Evolutionary conservation across 1,284 basidiomycete genomes (phyloP).

Genomic region (Ganoderma multipileum): DNA sequence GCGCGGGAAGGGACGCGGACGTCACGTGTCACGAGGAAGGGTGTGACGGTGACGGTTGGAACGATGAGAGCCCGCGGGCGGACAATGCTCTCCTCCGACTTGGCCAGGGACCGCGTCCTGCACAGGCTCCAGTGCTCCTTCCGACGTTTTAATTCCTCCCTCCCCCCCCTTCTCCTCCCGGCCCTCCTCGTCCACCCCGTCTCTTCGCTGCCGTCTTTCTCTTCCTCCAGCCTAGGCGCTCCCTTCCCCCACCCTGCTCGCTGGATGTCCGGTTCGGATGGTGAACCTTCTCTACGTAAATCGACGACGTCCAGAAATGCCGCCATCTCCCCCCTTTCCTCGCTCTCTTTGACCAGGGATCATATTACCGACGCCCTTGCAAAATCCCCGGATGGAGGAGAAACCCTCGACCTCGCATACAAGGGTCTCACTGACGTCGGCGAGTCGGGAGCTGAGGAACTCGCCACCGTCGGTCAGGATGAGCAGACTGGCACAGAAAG

Average conservation of each 20-base stretch:
- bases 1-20: constrained; percentile 18
- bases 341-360: constrained; percentile 55
- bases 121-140: constrained; percentile 10
- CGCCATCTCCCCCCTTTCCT: constrained; percentile 37
- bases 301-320: constrained; percentile 31
- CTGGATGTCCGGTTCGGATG: constrained; percentile 34
- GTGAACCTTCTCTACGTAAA: constrained; percentile 31
- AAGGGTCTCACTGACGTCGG: constrained; percentile 79
- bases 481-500: constrained; percentile 58
- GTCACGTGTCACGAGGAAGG: constrained; percentile 29
- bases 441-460: constrained; percentile 74
- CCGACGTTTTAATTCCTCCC: constrained; percentile 8
- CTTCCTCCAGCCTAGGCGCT: constrained; percentile 5
- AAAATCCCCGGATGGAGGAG: constrained; percentile 77
- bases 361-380: constrained; percentile 73
- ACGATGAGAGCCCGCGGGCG: constrained; percentile 5
- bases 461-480: constrained; percentile 66
- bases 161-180: not conserved
- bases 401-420: constrained; percentile 84
- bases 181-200: constrained; percentile 2
- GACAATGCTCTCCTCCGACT: constrained; percentile 17
- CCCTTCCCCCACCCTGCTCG: constrained; percentile 14
- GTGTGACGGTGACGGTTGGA: constrained; percentile 29
- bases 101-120: constrained; percentile 30
- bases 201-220: constrained; percentile 2